These are phyloP conservation scores for Jatropha multifida DNA, from an alignment of 441 rosid genomes.

Conservation along the genomic window DNA sequence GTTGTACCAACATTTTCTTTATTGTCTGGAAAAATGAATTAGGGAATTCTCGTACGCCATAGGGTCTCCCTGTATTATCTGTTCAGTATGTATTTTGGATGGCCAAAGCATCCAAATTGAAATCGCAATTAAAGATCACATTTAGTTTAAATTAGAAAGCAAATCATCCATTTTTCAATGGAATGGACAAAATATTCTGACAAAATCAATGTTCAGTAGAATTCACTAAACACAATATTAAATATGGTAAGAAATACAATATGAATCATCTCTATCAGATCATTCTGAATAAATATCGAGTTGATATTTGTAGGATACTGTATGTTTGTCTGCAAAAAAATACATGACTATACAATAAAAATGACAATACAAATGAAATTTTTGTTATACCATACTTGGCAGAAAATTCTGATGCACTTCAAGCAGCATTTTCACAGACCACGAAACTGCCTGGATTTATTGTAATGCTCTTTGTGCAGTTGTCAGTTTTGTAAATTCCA, in stretches of 20 bases:
- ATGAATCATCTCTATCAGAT: not conserved
- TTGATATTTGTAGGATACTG: conserved; percentile 10
- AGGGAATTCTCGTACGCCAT: not conserved
- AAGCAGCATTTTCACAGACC: conserved; percentile 58
- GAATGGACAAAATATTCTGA: too few species aligned
- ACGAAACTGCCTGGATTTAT: conserved; percentile 81
- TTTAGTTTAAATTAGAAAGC: too few species aligned
- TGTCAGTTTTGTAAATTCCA: conserved; percentile 98
- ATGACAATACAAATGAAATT: not conserved
- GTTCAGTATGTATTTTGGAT: not conserved
- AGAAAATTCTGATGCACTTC: conserved; percentile 8
- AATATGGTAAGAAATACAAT: not conserved
- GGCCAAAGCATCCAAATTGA: too few species aligned
- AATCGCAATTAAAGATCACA: too few species aligned
- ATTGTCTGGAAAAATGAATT: not conserved
- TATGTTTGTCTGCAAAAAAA: not conserved
- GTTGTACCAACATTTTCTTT: not conserved
- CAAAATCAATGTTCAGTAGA: not conserved
- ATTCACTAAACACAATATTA: too few species aligned
- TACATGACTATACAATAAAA: conserved; percentile 10
- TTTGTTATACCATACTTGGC: not conserved
- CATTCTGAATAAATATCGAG: conserved; percentile 11
- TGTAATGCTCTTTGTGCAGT: conserved; percentile 95
- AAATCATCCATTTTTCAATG: too few species aligned
- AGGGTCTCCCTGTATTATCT: not conserved